Evolutionary conservation across 306 rosid genomes (phyloP).

Genomic region (Pterocarpus santalinus): DNA sequence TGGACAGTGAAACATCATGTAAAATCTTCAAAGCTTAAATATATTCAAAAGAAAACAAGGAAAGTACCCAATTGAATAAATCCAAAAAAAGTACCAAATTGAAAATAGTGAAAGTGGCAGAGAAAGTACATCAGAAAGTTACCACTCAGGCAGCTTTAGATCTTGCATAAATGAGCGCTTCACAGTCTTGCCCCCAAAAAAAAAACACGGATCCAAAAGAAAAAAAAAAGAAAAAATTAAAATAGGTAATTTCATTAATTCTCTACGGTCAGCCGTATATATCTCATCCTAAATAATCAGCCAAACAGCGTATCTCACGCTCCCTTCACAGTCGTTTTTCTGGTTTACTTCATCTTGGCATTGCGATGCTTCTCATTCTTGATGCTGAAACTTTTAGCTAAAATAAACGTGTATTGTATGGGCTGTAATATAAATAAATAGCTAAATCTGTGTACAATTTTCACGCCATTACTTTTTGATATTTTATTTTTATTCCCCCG

Average conservation of each 20-base stretch:
- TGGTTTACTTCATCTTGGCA: background rate
- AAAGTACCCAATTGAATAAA: conserved; percentile 2
- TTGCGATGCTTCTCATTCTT: background rate
- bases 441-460: background rate
- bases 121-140: conserved; percentile 20
- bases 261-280: background rate
- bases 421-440: background rate
- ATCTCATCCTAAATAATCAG: background rate
- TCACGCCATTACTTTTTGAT: background rate
- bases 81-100: background rate
- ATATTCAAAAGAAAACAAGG: background rate
- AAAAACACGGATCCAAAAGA: background rate
- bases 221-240: background rate
- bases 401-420: background rate
- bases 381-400: background rate
- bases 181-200: background rate
- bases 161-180: background rate
- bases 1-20: background rate
- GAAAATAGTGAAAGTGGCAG: conserved; percentile 5
- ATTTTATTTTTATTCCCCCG: background rate
- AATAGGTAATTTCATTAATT: background rate
- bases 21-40: background rate
- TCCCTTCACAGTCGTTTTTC: background rate
- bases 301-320: background rate
- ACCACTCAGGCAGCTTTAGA: conserved; percentile 26